Conservation (phyloP, 176 grass and related monocot genomes). For the Carex littledalei region DNA sequence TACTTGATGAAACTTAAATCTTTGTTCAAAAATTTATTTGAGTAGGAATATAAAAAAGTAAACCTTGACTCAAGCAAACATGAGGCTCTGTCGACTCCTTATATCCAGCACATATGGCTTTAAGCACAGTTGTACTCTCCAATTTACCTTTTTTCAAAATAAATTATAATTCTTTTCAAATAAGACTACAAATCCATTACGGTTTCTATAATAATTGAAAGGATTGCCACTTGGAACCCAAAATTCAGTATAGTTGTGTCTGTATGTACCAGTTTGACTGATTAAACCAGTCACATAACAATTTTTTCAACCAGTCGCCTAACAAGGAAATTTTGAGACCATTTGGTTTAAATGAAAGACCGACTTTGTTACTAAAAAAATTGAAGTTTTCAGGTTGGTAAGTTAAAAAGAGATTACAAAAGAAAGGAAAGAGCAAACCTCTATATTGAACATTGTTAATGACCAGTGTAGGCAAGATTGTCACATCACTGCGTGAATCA, state of each 20-base stretch:
- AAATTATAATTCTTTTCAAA: background rate
- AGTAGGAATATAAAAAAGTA: background rate
- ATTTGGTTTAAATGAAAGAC: background rate
- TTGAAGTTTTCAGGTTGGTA: background rate
- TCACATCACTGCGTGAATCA: slow-evolving; percentile 74
- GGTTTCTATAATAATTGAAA: background rate
- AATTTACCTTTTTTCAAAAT: slow-evolving; percentile 52
- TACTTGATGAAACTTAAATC: background rate
- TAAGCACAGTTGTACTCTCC: slow-evolving; percentile 88
- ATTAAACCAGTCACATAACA: background rate
- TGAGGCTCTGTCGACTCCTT: slow-evolving; percentile 82
- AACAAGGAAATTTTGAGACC: background rate
- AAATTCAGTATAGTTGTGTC: background rate
- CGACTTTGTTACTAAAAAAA: background rate
- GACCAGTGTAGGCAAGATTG: slow-evolving; percentile 79
- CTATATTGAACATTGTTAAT: slow-evolving; percentile 98
- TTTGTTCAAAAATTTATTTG: background rate
- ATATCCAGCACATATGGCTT: slow-evolving; percentile 80
- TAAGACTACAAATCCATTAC: background rate
- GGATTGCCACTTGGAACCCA: background rate
- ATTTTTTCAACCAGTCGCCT: background rate
- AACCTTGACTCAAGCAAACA: slow-evolving; percentile 81
- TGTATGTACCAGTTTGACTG: background rate
- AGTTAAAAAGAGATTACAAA: background rate
- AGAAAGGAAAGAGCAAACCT: slow-evolving; percentile 37